Base-by-base conservation (phyloP, 495 filamentous ascomycete genomes). In the Haplographium delicatum region DNA sequence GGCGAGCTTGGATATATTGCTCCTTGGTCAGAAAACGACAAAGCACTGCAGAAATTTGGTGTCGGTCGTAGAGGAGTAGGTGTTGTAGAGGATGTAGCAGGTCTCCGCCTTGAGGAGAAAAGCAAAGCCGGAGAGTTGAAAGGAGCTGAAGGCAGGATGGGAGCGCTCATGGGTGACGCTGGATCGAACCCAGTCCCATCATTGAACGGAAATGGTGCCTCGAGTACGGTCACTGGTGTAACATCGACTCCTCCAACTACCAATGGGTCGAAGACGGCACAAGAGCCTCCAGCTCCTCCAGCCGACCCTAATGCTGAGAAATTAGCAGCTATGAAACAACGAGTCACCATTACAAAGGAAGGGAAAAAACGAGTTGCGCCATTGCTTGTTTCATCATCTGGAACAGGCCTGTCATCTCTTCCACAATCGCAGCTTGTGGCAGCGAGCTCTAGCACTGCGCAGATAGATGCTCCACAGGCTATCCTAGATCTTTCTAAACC, bases 301-400 rank as follows among this genome's bases (percentile, higher is more conserved):
- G 53, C 57, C 45, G 70, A 85, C 51, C 73, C 78, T 2, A 76
- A 80, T 40, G 75, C 80, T 51, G 78, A 76, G 16, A 84, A 86
- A 56, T 71, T 94, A 28, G 86, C 89, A 42, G 80, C 81, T 46
- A 63, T 96, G 51, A 97, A 97, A 65, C 82, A 88, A 42, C 83
- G 91, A 8, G 88, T 96, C 6, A 95, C 89, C 15, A 86, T 95
- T 41, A 95, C 90, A 1, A 96, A 97, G 65, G 93, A 99, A 46
- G 93, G 93, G 15, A 96, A 90, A 68, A 99, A 97, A 69, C 80
- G 94, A 20, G 89, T 99, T 47, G 87, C 88, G 2, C 93, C 93
- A 5, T 67, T 97, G 58, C 76, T 99, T 3, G 86, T 99, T 13
- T 96, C 93, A 3, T 88, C 82, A 16, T 84, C 86, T 18, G 88